phyloP scores from a whole-genome alignment of 2,329 filamentous ascomycete species.

The Arthrinium phaeospermum region DNA sequence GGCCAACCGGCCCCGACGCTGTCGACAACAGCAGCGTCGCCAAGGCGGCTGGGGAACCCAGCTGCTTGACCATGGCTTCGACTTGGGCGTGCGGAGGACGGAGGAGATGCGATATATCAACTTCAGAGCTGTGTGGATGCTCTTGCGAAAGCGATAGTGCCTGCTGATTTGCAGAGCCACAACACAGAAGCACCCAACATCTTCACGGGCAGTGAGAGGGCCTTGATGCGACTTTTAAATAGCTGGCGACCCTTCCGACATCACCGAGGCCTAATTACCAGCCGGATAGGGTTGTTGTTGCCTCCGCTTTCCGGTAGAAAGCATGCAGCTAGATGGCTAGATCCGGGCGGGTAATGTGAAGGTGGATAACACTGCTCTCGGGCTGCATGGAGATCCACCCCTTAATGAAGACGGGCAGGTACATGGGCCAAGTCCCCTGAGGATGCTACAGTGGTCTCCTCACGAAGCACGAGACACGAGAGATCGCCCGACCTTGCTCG shows the following conservation, averaged over 20 bases:
- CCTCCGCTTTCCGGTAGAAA: neutral
- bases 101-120: neutral
- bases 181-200: neutral
- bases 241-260: neutral
- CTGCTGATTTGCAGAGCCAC: neutral
- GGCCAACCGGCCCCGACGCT: neutral
- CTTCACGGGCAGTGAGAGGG: neutral
- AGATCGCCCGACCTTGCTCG: neutral
- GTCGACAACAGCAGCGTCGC: conserved; percentile 6
- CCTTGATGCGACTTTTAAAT: neutral
- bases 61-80: neutral
- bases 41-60: neutral
- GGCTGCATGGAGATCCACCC: neutral
- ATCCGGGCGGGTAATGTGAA: conserved; percentile 4
- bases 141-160: neutral
- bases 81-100: neutral
- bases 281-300: neutral
- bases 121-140: neutral
- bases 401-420: neutral
- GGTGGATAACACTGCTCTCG: neutral
- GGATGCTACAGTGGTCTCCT: neutral
- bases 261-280: too few relatives aligned
- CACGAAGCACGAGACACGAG: neutral
- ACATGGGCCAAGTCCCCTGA: neutral
- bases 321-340: neutral